A percentile compares a stretch with the other conserved stretches of the same genome.
Conservation (phyloP, 495 filamentous ascomycete genomes). For the Aspergillus campestris region DNA sequence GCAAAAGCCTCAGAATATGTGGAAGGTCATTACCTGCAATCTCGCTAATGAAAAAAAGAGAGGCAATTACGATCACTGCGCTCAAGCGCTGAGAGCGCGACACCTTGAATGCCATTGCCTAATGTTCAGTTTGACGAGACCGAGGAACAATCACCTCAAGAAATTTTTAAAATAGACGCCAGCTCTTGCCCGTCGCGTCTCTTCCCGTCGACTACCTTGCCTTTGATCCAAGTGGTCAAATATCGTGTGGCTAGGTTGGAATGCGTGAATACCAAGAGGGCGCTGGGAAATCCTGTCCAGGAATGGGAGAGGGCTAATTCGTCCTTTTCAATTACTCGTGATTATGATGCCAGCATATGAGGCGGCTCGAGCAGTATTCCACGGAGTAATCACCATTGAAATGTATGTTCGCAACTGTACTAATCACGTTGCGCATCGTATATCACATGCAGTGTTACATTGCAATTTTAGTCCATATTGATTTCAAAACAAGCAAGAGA, state of each 20-base stretch:
- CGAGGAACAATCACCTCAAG: neutral
- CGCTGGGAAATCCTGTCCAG: no score
- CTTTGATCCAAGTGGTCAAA: no score
- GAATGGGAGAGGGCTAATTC: no score
- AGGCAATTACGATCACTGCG: conserved; percentile 43
- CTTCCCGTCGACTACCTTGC: neutral
- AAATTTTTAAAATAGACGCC: neutral
- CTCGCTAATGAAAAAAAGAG: conserved; percentile 42
- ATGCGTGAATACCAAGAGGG: conserved; percentile 1
- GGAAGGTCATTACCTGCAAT: conserved; percentile 31
- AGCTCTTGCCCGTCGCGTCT: neutral
- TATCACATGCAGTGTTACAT: no score
- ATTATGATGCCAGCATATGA: no score
- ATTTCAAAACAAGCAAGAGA: no score
- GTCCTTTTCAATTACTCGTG: no score
- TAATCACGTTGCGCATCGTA: no score
- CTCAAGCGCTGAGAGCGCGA: conserved; percentile 32
- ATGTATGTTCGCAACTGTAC: no score
- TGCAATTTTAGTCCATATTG: no score
- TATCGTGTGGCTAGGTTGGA: conserved; percentile 6
- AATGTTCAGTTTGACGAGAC: neutral
- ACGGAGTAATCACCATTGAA: no score
- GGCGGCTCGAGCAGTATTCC: no score
- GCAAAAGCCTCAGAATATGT: neutral
- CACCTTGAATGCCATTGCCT: conserved; percentile 18